phyloP scores from a whole-genome alignment of 2,329 filamentous ascomycete species.

The Cytospora schulzeri region DNA sequence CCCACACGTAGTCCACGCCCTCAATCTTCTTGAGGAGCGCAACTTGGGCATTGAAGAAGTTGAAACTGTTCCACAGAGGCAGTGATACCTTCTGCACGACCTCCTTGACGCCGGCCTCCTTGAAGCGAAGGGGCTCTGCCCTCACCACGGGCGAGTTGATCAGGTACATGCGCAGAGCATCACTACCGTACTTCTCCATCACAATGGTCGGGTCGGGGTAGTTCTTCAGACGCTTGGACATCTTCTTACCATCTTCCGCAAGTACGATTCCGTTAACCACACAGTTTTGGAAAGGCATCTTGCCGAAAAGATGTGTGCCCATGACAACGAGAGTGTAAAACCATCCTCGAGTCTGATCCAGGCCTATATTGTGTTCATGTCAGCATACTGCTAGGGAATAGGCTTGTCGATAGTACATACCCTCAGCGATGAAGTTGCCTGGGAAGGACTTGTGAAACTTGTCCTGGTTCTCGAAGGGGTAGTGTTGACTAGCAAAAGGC shows the following conservation, averaged over 20 bases:
- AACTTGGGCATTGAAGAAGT: conserved; percentile 92
- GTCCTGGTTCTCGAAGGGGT: conserved; percentile 87
- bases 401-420: conserved; percentile 45
- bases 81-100: conserved; percentile 90
- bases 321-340: conserved; percentile 92
- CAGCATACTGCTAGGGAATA: background rate
- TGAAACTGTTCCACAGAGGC: conserved; percentile 94
- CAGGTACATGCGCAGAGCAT: conserved; percentile 90
- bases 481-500: conserved; percentile 90
- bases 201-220: conserved; percentile 86
- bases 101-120: conserved; percentile 90
- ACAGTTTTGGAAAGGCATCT: conserved; percentile 88
- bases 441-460: conserved; percentile 81
- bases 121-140: conserved; percentile 87
- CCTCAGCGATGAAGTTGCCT: conserved; percentile 89
- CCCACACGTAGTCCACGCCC: conserved; percentile 74
- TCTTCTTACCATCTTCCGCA: conserved; percentile 95
- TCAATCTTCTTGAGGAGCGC: conserved; percentile 84
- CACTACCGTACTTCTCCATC: conserved; percentile 86
- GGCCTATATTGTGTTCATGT: conserved; percentile 22
- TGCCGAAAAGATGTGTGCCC: conserved; percentile 83
- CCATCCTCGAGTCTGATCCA: conserved; percentile 95
- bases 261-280: conserved; percentile 96
- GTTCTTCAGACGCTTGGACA: conserved; percentile 96
- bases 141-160: conserved; percentile 96